Base-by-base conservation (phyloP, 129 eudicot genomes). In the Logfia minima region DNA sequence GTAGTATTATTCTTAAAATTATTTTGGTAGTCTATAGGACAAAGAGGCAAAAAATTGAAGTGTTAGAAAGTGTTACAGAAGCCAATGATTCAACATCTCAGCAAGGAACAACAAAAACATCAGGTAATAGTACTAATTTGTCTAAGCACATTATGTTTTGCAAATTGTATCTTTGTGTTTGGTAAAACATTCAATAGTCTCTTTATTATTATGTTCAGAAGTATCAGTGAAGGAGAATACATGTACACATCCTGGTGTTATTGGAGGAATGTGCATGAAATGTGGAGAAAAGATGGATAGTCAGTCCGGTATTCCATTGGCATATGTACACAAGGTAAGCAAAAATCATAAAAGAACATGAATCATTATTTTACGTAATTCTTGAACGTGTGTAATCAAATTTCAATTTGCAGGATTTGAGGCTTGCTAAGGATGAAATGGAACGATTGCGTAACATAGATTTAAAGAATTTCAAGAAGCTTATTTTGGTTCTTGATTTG, bases 241-340 rank as follows among this genome's bases (percentile, higher is more conserved):
- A 3, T 93, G 98, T 70, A 31, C 83, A 26, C 98, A 93, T 85
- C 96, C 96, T 76, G 97, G 91, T 79, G 55, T 63, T 68, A 79
- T 81, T 32, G 83, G 81, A 37, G 91, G 96, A 66, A 69, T 90
- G 92, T 93, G 98, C 80, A 75, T 88, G 29, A 62, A 68, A 28
- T 93, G 98, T 88, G 98, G 97, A 48, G 80, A 85, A 63, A 87
- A 79, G 66, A 59, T 79, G 68, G 96, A 90, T 45, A 85, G 75
- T 82, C 88, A 83, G 43, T 81, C 87, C 8, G 91, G 96, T 61
- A 90, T 93, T 53, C 79, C 90, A 58, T 79, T 90, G 79, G 85
- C 86, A 3, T 93, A 67, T 67, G 39, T 67, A 21, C 55, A 67
- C 55, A 67, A 67, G 55, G 72, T 67, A 23, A 35, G 5, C 70